A percentile compares a stretch with the other conserved stretches of the same genome.
These are phyloP conservation scores for Spergularia marina DNA, from an alignment of 148 eudicot species.

Conservation along the genomic window DNA sequence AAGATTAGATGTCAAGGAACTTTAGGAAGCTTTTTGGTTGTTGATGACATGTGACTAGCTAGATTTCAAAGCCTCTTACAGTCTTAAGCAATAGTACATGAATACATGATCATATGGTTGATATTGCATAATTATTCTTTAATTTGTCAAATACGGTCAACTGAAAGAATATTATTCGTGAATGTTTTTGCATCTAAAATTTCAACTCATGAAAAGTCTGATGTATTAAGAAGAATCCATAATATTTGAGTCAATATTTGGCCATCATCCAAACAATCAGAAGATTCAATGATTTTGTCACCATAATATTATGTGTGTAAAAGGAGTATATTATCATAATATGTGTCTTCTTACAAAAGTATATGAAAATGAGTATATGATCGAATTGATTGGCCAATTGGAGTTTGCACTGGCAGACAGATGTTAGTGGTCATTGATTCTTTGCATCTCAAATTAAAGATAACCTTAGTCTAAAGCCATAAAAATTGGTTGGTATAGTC, in stretches of 20 bases:
- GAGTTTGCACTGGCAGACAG: slow-evolving; percentile 28
- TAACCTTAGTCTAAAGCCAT: background rate
- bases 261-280: slow-evolving; percentile 33
- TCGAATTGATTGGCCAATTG: slow-evolving; percentile 12
- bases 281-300: slow-evolving; percentile 25
- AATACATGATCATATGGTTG: background rate
- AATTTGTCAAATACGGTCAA: slow-evolving; percentile 18
- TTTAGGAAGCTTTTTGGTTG: background rate
- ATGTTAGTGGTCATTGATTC: slow-evolving; percentile 24
- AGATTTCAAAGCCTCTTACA: background rate
- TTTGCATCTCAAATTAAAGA: slow-evolving; percentile 16
- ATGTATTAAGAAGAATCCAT: background rate
- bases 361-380: slow-evolving; percentile 8
- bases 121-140: background rate
- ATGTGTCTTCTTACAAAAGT: slow-evolving; percentile 12
- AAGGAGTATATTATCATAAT: background rate
- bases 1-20: background rate
- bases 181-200: background rate
- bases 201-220: slow-evolving; percentile 12
- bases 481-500: no score
- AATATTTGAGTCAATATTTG: slow-evolving; percentile 18
- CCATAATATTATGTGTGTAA: slow-evolving; percentile 15
- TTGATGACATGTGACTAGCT: slow-evolving; percentile 13
- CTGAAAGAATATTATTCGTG: slow-evolving; percentile 7
- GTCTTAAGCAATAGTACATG: background rate